Percentiles rank a stretch among this genome's conserved stretches.
Evolutionary conservation across 176 grass and related monocot genomes (phyloP).

Genomic region (Eragrostis nindensis): DNA sequence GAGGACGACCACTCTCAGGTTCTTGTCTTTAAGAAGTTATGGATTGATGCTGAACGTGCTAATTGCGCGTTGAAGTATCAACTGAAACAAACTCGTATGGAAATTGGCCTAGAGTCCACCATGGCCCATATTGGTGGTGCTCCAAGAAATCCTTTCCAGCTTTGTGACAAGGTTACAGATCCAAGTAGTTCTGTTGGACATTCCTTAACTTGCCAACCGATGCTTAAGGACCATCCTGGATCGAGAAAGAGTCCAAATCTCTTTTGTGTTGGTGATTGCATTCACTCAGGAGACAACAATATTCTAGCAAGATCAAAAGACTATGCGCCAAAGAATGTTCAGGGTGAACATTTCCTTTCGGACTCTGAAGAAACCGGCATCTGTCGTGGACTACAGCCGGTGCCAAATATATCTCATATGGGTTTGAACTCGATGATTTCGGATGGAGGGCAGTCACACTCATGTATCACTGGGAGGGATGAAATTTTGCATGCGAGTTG

Average conservation of each 20-base stretch:
- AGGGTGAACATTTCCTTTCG: constrained; percentile 15
- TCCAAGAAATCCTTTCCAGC: constrained; percentile 39
- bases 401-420: background rate
- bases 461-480: constrained; percentile 21
- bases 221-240: constrained; percentile 24
- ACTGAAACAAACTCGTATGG: constrained; percentile 51
- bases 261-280: constrained; percentile 17
- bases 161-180: constrained; percentile 26
- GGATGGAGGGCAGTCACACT: background rate
- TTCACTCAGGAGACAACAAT: constrained; percentile 11
- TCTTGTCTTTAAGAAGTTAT: constrained; percentile 61
- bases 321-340: constrained; percentile 24
- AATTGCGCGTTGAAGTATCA: constrained; percentile 67
- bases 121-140: constrained; percentile 35
- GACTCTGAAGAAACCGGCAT: constrained; percentile 33
- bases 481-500: constrained; percentile 15
- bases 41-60: constrained; percentile 58
- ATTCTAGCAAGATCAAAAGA: constrained; percentile 26
- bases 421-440: constrained; percentile 16
- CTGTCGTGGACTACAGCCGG: background rate
- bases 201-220: constrained; percentile 13
- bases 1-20: constrained; percentile 43
- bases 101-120: constrained; percentile 39
- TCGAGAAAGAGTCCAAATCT: constrained; percentile 27
- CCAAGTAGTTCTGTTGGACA: constrained; percentile 30